Evolutionary conservation across 495 filamentous ascomycete species (phyloP).

Genomic region (Penicillium taxi): DNA sequence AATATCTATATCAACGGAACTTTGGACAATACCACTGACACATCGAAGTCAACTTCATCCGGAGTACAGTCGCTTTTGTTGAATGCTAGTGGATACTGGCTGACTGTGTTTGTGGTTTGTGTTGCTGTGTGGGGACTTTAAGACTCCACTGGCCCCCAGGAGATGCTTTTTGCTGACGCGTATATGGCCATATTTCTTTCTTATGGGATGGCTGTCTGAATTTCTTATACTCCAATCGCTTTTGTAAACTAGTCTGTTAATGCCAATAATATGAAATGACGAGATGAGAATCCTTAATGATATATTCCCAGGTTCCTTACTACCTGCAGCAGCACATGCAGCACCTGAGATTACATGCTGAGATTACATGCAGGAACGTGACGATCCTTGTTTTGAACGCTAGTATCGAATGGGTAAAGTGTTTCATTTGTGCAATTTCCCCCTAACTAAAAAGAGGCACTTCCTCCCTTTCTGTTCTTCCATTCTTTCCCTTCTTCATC

Average conservation of each 20-base stretch:
- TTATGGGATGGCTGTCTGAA: too few species aligned
- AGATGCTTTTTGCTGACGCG: neutral
- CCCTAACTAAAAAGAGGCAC: too few species aligned
- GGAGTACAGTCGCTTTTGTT: slow-evolving; percentile 28
- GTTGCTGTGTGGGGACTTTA: slow-evolving; percentile 39
- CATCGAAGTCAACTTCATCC: slow-evolving; percentile 33
- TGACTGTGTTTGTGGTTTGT: slow-evolving; percentile 47
- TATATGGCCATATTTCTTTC: too few species aligned
- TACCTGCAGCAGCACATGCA: too few species aligned
- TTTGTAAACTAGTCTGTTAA: too few species aligned
- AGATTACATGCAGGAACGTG: too few species aligned
- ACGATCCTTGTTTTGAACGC: too few species aligned
- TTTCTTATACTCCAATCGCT: too few species aligned
- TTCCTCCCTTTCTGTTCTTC: slow-evolving; percentile 7
- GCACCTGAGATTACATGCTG: too few species aligned
- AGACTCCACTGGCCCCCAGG: neutral
- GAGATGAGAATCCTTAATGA: neutral
- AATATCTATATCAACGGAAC: slow-evolving; percentile 82
- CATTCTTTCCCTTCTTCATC: slow-evolving; percentile 9
- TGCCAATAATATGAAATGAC: too few species aligned
- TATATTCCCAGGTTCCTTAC: neutral
- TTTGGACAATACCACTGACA: slow-evolving; percentile 75
- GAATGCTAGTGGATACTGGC: slow-evolving; percentile 53
- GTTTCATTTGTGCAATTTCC: slow-evolving; percentile 15
- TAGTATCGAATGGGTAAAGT: slow-evolving; percentile 10